phyloP scores from a whole-genome alignment of 805 yeast genomes.

The Sungouiozyma ichnusensis region DNA sequence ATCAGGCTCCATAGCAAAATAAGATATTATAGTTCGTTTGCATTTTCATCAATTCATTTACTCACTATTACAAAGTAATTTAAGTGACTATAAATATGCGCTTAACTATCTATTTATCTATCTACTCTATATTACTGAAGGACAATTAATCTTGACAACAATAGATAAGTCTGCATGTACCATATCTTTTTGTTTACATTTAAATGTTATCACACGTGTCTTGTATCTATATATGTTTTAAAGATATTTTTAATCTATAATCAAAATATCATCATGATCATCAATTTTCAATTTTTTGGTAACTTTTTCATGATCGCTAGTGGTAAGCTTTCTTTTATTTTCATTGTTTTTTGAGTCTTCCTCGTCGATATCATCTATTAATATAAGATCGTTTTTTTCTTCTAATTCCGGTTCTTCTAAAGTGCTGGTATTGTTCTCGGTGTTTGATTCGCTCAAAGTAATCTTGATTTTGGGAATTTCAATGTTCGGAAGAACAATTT shows the following conservation, averaged over 20 bases:
- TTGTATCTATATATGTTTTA: no score
- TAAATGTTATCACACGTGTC: no score
- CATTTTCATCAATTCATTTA: no score
- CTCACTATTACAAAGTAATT: not conserved
- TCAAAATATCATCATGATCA: not conserved
- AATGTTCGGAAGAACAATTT: conserved; percentile 26
- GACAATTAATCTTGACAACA: not conserved
- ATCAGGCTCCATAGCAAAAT: conserved; percentile 20
- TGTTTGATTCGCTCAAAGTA: not conserved
- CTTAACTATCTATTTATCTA: not conserved
- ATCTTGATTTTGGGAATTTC: conserved; percentile 20
- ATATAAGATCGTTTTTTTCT: not conserved
- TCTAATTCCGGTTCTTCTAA: not conserved
- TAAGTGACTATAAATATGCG: not conserved
- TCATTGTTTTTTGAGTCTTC: not conserved
- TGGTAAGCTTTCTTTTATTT: conserved; percentile 5
- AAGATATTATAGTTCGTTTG: not conserved
- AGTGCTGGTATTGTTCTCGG: not conserved
- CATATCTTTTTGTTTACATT: no score
- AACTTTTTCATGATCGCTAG: not conserved
- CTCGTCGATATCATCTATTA: not conserved
- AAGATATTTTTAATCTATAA: not conserved
- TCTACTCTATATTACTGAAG: not conserved
- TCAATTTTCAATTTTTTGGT: not conserved
- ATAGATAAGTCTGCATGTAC: no score